Base-by-base conservation (phyloP, 768 basidiomycete genomes). In the Psilocybe subaeruginosa region DNA sequence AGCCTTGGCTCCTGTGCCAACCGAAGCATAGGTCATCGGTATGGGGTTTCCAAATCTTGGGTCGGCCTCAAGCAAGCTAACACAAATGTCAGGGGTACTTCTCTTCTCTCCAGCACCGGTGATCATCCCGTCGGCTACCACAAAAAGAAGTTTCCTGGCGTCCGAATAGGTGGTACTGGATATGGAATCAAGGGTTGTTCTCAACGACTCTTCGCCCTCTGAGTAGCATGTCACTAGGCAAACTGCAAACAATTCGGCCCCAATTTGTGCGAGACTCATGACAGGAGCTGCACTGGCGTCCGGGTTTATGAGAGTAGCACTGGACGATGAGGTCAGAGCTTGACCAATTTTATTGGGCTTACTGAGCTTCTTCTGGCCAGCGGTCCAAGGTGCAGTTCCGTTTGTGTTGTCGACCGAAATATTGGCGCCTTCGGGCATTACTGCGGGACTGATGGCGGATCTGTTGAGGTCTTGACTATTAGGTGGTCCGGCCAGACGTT, bases 101-200 rank as follows among this genome's bases (percentile, higher is more conserved):
- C 80, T 82, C 77, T 95, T 97, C 81, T 99, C 97, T 37, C 97
- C 97, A 3, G 90, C 91, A 35, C 97, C 97, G 0, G 97, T 99
- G 65, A 99, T 95, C 94, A 99, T 97, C 1, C 97, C 97, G 73
- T 99, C 97, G 50, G 95, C 95, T 9, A 99, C 91, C 59, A 99
- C 81, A 73, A 98, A 96, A 51, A 99, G 74, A 19, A 99, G 80
- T 72, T 99, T 99, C 60, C 97, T 83, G 45, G 86, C 80, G 76
- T 99, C 97, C 4, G 94, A 93, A 73, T 99, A 99, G 3, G 83
- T 89, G 3, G 97, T 98, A 41, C 76, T 77, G 0, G 97, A 96
- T 60, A 99, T 94, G 3, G 95, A 92, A 74, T 99, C 97, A 56
- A 98, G 82, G 0, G 97, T 99, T 2, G 89, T 90, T 60, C 93